Base-by-base conservation (phyloP, 176 grass and related monocot genomes). In the Puya raimondii region DNA sequence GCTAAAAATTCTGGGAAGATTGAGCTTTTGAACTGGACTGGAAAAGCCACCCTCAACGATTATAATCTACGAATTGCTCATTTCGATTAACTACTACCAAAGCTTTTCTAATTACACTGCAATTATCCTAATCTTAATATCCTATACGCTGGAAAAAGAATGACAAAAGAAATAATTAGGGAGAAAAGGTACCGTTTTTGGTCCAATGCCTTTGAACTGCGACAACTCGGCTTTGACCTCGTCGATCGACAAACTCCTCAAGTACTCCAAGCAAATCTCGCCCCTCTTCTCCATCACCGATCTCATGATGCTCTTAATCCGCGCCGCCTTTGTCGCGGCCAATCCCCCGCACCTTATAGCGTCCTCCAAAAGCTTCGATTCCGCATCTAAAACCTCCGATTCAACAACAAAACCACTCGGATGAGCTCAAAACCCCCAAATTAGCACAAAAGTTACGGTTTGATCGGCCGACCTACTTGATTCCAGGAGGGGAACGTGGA, bases 121-220 rank as follows among this genome's bases (percentile, higher is more conserved):
- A 42, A 42, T 42, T 42, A 42, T 42, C 33, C 4, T 42, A 7
- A 42, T 4, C 33, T 42, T 42, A 42, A 42, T 7, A 42, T 42
- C 4, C 7, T 42, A 42, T 42, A 42, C 4, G 33, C 33, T 42
- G 33, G 33, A 42, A 42, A 42, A 42, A 42, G 33, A 42, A 42
- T 6, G 7, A 42, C 33, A 42, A 6, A 42, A 42, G 33, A 42
- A 42, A 7, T 42, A 42, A 42, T 42, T 42, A 42, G 33, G 33
- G 4, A 61, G 16, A 61, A 22, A 61, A 21, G 7, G 66, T 85
- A 97, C 90, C 23, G 89, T 93, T 80, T 99, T 91, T 15, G 85
- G 94, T 23, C 94, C 90, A 50, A 93, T 93, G 48, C 87, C 87
- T 83, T 99, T 93, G 82, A 93, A 93, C 53, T 65, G 84, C 2